phyloP scores from a whole-genome alignment of 2,329 filamentous ascomycete species.

The Colletotrichum lini region DNA sequence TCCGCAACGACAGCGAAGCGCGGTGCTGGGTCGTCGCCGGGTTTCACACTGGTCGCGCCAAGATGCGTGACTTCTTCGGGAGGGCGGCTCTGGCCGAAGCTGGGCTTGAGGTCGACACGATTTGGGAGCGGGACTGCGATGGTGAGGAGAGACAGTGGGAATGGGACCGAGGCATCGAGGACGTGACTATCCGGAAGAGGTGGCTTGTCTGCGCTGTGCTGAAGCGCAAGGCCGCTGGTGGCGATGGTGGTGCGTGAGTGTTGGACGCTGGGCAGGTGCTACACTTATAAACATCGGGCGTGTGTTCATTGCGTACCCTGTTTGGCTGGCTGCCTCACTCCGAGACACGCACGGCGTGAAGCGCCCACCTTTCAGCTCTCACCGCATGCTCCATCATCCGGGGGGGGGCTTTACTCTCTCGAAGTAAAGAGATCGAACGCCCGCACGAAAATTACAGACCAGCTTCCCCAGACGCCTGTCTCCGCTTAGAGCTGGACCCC shows the following conservation, averaged over 20 bases:
- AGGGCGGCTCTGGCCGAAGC: slow-evolving; percentile 58
- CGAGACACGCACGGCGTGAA: slow-evolving; percentile 1
- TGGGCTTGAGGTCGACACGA: slow-evolving; percentile 73
- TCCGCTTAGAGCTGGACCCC: slow-evolving; percentile 2
- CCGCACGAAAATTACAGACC: slow-evolving; percentile 16
- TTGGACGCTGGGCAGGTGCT: background rate
- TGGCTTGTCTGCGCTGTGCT: slow-evolving; percentile 77
- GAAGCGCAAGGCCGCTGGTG: slow-evolving; percentile 50
- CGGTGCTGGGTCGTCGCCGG: slow-evolving; percentile 77
- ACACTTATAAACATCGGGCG: slow-evolving; percentile 17
- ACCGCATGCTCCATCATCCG: background rate
- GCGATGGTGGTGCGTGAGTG: slow-evolving; percentile 1
- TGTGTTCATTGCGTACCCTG: background rate
- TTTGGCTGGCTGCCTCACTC: background rate
- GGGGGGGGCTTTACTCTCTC: slow-evolving; percentile 18
- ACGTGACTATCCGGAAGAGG: slow-evolving; percentile 74
- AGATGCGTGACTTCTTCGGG: slow-evolving; percentile 77
- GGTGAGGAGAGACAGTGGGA: slow-evolving; percentile 74
- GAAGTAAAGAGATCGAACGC: slow-evolving; percentile 11
- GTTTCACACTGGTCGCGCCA: slow-evolving; percentile 79
- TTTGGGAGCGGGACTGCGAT: slow-evolving; percentile 79
- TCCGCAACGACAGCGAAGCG: slow-evolving; percentile 60
- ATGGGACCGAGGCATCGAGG: slow-evolving; percentile 72
- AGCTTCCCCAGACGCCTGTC: background rate
- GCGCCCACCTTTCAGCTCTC: slow-evolving; percentile 17